Evolutionary conservation across 805 yeast species (phyloP).

Genomic region (Sungouiozyma ichnusensis): DNA sequence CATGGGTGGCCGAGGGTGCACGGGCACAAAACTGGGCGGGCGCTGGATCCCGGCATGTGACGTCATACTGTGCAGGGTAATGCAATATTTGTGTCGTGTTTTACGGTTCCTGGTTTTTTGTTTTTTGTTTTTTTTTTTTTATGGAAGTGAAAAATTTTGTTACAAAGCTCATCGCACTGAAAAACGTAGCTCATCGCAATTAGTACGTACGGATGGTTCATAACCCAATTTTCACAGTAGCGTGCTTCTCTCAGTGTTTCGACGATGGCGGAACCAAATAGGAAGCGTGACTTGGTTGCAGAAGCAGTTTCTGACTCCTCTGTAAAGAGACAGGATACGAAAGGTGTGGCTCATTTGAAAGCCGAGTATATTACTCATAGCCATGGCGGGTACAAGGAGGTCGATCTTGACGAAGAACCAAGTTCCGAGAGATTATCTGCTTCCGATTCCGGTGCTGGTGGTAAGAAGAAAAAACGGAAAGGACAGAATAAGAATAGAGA

Average conservation of each 20-base stretch:
- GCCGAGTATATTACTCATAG: slow-evolving; percentile 46
- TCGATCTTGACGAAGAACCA: slow-evolving; percentile 35
- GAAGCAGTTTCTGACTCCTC: background rate
- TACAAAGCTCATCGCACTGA: background rate
- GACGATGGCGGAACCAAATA: background rate
- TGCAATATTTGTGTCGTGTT: background rate
- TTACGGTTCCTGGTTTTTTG: no score
- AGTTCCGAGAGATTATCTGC: slow-evolving; percentile 33
- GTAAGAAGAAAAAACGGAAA: slow-evolving; percentile 38
- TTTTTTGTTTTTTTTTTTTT: no score
- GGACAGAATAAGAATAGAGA: slow-evolving; percentile 85
- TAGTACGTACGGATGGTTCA: no score
- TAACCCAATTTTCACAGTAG: no score
- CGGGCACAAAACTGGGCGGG: no score
- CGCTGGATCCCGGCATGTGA: no score
- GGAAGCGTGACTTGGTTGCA: background rate
- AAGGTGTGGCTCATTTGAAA: slow-evolving; percentile 72
- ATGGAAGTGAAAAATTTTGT: no score
- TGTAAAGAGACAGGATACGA: slow-evolving; percentile 24
- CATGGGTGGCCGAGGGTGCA: background rate
- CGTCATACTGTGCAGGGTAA: background rate
- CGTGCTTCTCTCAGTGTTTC: background rate
- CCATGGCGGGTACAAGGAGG: background rate
- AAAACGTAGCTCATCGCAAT: background rate
- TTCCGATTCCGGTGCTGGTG: slow-evolving; percentile 32